Percentiles rank a stretch among this genome's conserved stretches.
Conservation (phyloP, 169 alveolate genomes). For the Cyclospora cayetanensis region DNA sequence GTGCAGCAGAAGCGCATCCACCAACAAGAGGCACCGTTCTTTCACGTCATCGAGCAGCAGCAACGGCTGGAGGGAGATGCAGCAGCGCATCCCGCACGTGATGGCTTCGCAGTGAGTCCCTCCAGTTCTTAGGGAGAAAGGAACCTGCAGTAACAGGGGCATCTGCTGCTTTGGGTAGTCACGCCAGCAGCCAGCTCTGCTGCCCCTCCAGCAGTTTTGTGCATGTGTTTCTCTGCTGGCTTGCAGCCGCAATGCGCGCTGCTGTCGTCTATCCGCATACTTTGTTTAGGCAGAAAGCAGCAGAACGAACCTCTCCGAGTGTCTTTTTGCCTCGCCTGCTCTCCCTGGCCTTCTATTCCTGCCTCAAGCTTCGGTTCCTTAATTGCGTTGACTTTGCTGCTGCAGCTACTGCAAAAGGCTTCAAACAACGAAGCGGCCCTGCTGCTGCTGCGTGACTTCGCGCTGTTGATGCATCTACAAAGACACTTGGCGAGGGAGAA, state of each 20-base stretch:
- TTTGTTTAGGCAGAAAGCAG: no score
- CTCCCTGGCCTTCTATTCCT: no score
- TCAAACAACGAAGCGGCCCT: not conserved
- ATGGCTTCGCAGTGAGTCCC: not conserved
- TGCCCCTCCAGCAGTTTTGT: not conserved
- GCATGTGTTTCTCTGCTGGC: no score
- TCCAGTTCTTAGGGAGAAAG: not conserved
- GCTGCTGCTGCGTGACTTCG: slow-evolving; percentile 24
- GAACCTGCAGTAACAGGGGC: not conserved
- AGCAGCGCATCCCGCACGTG: not conserved
- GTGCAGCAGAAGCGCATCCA: no score
- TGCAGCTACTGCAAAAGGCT: slow-evolving; percentile 1
- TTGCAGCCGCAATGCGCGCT: no score
- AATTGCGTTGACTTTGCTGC: no score
- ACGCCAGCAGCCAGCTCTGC: not conserved
- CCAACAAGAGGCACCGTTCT: not conserved
- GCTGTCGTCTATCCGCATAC: no score
- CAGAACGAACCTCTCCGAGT: no score
- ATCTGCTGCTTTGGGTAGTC: not conserved
- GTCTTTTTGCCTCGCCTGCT: no score
- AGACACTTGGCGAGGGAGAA: not conserved
- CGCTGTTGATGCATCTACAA: slow-evolving; percentile 2
- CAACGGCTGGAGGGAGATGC: not conserved
- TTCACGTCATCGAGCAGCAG: not conserved
- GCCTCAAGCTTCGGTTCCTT: no score